phyloP scores from a whole-genome alignment of 257 asterid species.

The Leptodermis oblonga region DNA sequence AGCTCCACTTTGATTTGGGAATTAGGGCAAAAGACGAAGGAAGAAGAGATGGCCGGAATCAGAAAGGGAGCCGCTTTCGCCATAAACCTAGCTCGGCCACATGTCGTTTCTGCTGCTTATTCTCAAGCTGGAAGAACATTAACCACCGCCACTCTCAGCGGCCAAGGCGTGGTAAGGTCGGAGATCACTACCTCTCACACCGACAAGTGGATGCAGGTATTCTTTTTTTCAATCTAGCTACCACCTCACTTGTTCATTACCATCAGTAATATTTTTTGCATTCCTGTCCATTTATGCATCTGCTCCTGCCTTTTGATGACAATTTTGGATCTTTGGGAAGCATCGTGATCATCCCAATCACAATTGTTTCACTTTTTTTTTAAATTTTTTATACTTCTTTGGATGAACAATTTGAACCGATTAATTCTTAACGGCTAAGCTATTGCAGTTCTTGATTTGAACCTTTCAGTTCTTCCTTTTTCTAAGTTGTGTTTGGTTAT shows the following conservation, averaged over 20 bases:
- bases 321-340: not conserved
- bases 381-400: not conserved
- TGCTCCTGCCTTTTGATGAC: not conserved
- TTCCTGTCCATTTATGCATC: not conserved
- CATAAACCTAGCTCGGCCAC: not conserved
- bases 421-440: too few relatives aligned
- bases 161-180: slow-evolving; percentile 13
- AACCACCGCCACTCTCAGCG: not conserved
- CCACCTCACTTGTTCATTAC: not conserved
- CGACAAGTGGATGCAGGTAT: slow-evolving; percentile 89
- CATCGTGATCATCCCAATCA: not conserved
- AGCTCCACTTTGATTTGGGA: slow-evolving; percentile 1
- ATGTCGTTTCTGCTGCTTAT: not conserved
- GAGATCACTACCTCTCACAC: slow-evolving; percentile 68
- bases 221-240: not conserved
- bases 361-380: not conserved
- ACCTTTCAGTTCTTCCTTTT: too few relatives aligned
- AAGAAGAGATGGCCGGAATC: not conserved
- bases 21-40: slow-evolving; percentile 1
- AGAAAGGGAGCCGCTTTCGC: not conserved
- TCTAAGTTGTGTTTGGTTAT: too few relatives aligned
- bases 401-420: not conserved
- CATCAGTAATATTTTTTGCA: not conserved
- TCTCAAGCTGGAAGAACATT: not conserved
- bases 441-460: too few relatives aligned